Base-by-base conservation (phyloP, 1,284 basidiomycete genomes). In the Moniliophthora roreri region DNA sequence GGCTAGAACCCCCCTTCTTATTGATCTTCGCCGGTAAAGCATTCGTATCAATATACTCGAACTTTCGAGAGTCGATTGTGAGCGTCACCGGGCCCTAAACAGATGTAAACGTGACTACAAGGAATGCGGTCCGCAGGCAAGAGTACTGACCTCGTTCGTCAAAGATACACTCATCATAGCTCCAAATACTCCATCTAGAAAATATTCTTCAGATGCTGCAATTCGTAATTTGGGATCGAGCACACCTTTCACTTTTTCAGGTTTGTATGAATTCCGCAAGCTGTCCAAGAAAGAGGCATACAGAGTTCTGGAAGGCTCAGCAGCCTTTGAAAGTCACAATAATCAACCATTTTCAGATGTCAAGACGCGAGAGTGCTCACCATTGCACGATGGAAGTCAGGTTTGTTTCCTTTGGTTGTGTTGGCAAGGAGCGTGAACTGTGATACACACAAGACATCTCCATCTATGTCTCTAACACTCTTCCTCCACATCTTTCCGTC, bases 381-480 rank as follows among this genome's bases (percentile, higher is more conserved):
- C 93, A 95, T 95, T 3, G 93, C 91, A 49, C 80, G 80, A 70
- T 95, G 93, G 67, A 95, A 96, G 68, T 95, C 93, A 36, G 89
- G 93, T 64, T 94, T 93, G 62, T 79, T 86, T 18, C 92, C 93
- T 69, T 94, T 95, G 54, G 78, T 75, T 7, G 92, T 94, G 59
- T 87, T 87, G n/a, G 92, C 93, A 63, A 93, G 73, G 15, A 96
- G 77, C 0, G 93, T 96, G 68, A 96, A 96, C 62, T 96, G 93
- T 1, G 92, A 95, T 13, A 95, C 91, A 61, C 93, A 95, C 21
- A 96, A 79, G 11, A 96, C 80, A 52, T 95, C 92, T 50, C 92
- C 93, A 28, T 82, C 79, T 32, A 95, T 81, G 58, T 95, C 93
- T 68, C 85, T 89, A 52, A 96, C 86, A 63, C 76, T 93, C 35